Percentiles rank a stretch among this genome's conserved stretches.
Evolutionary conservation across 75 land plant genomes (phyloP).

Genomic region (Ceratopteris richardii): DNA sequence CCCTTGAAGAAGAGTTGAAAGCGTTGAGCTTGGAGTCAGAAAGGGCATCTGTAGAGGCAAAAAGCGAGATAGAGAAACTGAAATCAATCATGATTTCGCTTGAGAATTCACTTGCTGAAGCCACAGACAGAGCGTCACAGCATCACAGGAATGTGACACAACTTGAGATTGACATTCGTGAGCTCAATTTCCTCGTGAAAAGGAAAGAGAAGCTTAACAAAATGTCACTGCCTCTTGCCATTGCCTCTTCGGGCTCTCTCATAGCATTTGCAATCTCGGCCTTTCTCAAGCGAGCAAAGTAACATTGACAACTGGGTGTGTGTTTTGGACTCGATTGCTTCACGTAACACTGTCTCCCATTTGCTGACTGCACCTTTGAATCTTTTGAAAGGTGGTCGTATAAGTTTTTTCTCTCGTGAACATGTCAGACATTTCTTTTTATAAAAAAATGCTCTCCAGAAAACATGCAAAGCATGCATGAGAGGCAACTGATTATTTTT

Average conservation of each 20-base stretch:
- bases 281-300: no score
- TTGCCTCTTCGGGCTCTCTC: constrained; percentile 1
- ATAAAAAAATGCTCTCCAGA: no score
- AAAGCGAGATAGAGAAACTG: neutral
- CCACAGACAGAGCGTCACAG: neutral
- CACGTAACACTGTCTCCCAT: no score
- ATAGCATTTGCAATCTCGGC: no score
- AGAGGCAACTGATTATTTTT: no score
- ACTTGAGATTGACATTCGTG: neutral
- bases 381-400: no score
- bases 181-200: neutral
- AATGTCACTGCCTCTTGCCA: neutral
- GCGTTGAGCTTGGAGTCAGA: neutral
- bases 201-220: neutral
- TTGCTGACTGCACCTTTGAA: no score
- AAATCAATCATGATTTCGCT: neutral
- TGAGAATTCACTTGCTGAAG: neutral
- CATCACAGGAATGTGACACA: neutral
- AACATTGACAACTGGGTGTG: no score
- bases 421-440: no score
- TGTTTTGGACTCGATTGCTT: no score
- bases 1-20: constrained; percentile 1
- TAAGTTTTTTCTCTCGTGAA: no score
- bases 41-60: constrained; percentile 1
- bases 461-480: no score